phyloP scores from a whole-genome alignment of 768 basidiomycete species.

The Coprinopsis strossmayeri region DNA sequence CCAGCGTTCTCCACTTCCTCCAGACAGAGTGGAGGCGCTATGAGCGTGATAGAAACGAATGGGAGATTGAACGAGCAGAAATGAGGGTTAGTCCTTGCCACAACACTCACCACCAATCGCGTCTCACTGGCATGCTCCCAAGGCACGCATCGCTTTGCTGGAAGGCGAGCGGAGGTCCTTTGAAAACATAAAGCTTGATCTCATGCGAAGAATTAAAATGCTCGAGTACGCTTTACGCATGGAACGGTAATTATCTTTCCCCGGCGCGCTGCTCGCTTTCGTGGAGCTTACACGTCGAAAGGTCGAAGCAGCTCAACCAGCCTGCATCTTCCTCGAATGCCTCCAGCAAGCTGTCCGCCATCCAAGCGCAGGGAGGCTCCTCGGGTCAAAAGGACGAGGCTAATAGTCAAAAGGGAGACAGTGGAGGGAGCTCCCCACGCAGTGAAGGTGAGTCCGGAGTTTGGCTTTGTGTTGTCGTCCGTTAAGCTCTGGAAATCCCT shows the following conservation, averaged over 20 bases:
- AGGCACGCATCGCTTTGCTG: conserved; percentile 95
- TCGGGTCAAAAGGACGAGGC: conserved; percentile 65
- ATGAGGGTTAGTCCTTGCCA: conserved; percentile 73
- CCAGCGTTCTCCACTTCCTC: conserved; percentile 91
- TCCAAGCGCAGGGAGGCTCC: conserved; percentile 46
- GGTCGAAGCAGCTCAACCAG: conserved; percentile 75
- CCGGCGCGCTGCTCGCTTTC: conserved; percentile 6
- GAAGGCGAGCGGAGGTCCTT: conserved; percentile 97
- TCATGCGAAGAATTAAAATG: conserved; percentile 98
- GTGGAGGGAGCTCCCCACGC: conserved; percentile 76
- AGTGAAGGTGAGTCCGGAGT: conserved; percentile 57
- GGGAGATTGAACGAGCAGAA: conserved; percentile 99
- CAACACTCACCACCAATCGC: conserved; percentile 18
- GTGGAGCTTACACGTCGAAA: conserved; percentile 25
- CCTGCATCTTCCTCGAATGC: conserved; percentile 50
- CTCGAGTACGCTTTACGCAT: conserved; percentile 94
- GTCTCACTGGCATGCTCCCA: conserved; percentile 17
- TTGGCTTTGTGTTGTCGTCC: background rate
- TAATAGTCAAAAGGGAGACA: conserved; percentile 70
- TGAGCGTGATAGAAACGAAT: conserved; percentile 98
- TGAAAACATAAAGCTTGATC: conserved; percentile 93
- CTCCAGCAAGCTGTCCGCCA: conserved; percentile 57
- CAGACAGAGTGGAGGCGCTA: conserved; percentile 98
- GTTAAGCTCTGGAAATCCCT: conserved; percentile 1
- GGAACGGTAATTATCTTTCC: conserved; percentile 67